Percentiles rank a stretch among this genome's conserved stretches.
Evolutionary conservation across 2,329 filamentous ascomycete species (phyloP).

Genomic region (Emydomyces testavorans): DNA sequence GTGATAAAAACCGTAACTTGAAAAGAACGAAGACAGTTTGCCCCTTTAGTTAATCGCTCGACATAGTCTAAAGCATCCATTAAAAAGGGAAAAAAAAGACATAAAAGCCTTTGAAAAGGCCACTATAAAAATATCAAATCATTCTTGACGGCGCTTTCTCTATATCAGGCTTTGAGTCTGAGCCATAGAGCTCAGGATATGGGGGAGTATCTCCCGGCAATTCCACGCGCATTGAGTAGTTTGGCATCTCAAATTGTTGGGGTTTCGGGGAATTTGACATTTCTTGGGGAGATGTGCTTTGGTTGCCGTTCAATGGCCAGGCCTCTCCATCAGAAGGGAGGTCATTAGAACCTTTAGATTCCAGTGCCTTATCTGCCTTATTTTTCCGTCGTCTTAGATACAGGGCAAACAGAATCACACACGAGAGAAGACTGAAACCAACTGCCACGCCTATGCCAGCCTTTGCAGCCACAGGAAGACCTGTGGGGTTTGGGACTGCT

Average conservation of each 20-base stretch:
- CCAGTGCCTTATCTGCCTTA: not conserved
- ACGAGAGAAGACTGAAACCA: slow-evolving; percentile 8
- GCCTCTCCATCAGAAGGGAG: not conserved
- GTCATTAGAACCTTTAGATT: not conserved
- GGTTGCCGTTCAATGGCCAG: not conserved
- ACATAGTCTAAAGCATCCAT: not conserved
- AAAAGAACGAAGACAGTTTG: no score
- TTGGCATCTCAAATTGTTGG: slow-evolving; percentile 7
- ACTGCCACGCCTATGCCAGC: slow-evolving; percentile 12
- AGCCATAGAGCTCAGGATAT: slow-evolving; percentile 1
- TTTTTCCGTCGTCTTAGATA: slow-evolving; percentile 1
- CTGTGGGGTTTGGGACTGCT: not conserved
- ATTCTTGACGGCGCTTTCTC: not conserved
- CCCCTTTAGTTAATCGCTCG: not conserved
- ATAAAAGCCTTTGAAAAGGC: no score
- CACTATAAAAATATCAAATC: not conserved
- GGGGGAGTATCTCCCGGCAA: slow-evolving; percentile 3
- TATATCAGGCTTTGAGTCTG: not conserved
- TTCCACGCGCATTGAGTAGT: slow-evolving; percentile 2
- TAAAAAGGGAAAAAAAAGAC: not conserved
- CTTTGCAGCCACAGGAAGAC: slow-evolving; percentile 3
- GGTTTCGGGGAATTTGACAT: slow-evolving; percentile 6
- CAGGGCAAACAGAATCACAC: slow-evolving; percentile 3
- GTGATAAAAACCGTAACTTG: no score
- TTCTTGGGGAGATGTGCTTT: not conserved